Evolutionary conservation across 192 early-diverging fungal species (phyloP).

Genomic region (Coemansia sp.): DNA sequence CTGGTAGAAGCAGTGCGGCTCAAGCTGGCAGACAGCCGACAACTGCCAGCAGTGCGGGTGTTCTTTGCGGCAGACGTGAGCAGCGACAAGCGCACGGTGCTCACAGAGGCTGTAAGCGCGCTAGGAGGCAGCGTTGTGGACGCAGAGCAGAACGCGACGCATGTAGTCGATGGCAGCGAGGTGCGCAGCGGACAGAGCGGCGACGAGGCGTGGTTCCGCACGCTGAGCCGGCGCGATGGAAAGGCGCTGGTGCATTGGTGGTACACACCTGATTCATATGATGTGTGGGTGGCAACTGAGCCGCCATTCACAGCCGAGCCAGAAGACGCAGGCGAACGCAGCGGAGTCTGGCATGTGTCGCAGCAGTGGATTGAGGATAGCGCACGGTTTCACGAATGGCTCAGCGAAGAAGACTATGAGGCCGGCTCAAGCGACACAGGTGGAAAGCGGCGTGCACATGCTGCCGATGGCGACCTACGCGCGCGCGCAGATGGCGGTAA

Average conservation of each 20-base stretch:
- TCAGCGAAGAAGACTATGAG: slow-evolving; percentile 89
- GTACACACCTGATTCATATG: slow-evolving; percentile 81
- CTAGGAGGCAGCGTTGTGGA: slow-evolving; percentile 31
- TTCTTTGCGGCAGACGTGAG: slow-evolving; percentile 25
- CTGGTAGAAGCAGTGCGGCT: slow-evolving; percentile 36
- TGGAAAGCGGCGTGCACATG: slow-evolving; percentile 44
- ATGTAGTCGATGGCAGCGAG: slow-evolving; percentile 23
- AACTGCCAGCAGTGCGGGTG: slow-evolving; percentile 34
- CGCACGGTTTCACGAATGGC: slow-evolving; percentile 72
- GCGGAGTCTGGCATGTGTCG: slow-evolving; percentile 69
- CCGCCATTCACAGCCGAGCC: slow-evolving; percentile 61
- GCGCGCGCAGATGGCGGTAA: slow-evolving; percentile 31
- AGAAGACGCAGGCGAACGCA: slow-evolving; percentile 62
- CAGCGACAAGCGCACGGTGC: slow-evolving; percentile 12
- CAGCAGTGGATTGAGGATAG: slow-evolving; percentile 77
- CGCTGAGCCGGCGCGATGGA: slow-evolving; percentile 47
- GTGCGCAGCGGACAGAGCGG: slow-evolving; percentile 14
- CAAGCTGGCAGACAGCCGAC: slow-evolving; percentile 36
- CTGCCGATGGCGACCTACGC: slow-evolving; percentile 36
- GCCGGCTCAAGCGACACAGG: slow-evolving; percentile 30
- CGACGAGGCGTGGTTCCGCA: slow-evolving; percentile 53
- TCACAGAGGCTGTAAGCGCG: slow-evolving; percentile 12
- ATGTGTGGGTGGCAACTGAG: slow-evolving; percentile 67
- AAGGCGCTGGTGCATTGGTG: slow-evolving; percentile 75
- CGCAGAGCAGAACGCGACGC: slow-evolving; percentile 26